Evolutionary conservation across 2,329 filamentous ascomycete genomes (phyloP), one percentile per base, ranked within the genome.

Genomic region (Coniochaeta hoffmannii): DNA sequence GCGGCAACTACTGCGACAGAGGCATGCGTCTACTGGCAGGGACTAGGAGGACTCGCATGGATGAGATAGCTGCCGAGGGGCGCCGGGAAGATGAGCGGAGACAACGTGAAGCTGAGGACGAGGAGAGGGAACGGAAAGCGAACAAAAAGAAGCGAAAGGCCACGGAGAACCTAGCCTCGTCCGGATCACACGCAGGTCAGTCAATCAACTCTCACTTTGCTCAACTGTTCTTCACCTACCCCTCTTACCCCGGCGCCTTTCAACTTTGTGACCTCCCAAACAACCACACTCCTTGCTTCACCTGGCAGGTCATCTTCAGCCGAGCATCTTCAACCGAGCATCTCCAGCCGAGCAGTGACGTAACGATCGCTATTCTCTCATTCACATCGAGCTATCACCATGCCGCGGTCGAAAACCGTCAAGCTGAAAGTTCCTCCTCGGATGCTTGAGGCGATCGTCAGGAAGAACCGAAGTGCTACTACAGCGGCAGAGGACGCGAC

Each of bases 71-170:
- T 17, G 68, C 68, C 14, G 71, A 75, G 58, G 66, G 70, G 57
- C 73, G 78, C 38, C 68, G 74, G 50, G 77, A 83, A 55, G 79
- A 80, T 35, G 76, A 78, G 64, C 73, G 73, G 54, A 67, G 65
- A 71, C 80, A 67, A 76, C 63, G 75, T 67, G 67, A 76, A 69
- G 64, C 76, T 54, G 77, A 70, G 28, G 79, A 81, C 46, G 75
- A 75, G 58, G 70, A 70, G 58, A 63, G 68, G 50, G 75, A 77
- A 53, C 69, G 72, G 22, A 82, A 82, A 64, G 73, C 76, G 24
- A 91, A 92, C 69, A 79, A 87, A 61, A 91, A 89, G 77, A 91
- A 89, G 75, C 85, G 88, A 68, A 91, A 90, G 72, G 88, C 87
- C 24, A 75, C 81, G 8, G 83, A 86, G 56, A 76, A 70, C 54